Evolutionary conservation across 257 asterid species (phyloP), one percentile per base, ranked within the genome.

Genomic region (Misopates orontium): DNA sequence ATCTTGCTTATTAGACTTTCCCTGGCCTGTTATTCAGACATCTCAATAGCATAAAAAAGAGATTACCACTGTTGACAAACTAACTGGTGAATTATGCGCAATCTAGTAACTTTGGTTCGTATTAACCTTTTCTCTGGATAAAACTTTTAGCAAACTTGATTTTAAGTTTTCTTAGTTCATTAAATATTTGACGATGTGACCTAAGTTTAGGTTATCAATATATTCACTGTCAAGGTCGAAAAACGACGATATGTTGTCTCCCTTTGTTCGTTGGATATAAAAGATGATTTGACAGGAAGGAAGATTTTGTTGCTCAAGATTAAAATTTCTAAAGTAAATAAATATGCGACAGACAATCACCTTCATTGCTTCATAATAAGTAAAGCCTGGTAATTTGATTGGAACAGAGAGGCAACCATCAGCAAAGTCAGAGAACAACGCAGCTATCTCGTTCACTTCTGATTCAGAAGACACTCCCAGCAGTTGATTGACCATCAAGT

Each of bases 371-470:
- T 82, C 84, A 78, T 86, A 79, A 80, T 82, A 91, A 70, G 98
- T 87, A 39, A 89, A 86, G 71, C 98, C 96, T 10, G 92, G 95
- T 66, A 91, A 45, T 19, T 88, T 82, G 78, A 91, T 75, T 4
- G 98, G 96, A 48, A 89, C 71, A 10, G 98, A 88, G 59, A 91
- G 95, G 78, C 98, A 91, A 12, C 98, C 98, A 70, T 91, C 98
- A 4, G 78, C 98, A 59, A 91, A 91, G 77, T 85, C 85, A 9
- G 98, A 91, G 86, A 91, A 91, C 78, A 69, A 67, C 70, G 74
- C 79, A 57, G 98, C 80, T 73, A 91, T 86, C 71, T 82, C 95
- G 36, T 83, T 75, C 78, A 91, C 95, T 69, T 91, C 90, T n/a
- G 88, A 76, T 66, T 88, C 95, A 25, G 86, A 82, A 39, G 95